phyloP scores from a whole-genome alignment of 768 basidiomycete species.

The Russula sp. region DNA sequence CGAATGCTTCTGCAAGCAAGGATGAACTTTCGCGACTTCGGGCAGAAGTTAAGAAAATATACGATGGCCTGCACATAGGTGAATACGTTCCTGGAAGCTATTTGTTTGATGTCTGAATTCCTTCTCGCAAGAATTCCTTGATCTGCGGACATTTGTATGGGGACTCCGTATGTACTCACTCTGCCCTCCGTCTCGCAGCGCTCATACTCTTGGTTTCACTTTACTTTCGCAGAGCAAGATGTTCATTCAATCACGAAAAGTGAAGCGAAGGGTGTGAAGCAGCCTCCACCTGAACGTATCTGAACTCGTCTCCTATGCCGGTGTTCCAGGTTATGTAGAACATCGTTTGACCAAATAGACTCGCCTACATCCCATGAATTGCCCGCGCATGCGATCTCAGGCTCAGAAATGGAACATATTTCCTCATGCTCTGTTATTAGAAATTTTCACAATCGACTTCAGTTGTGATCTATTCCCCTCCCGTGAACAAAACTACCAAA shows the following conservation, averaged over 20 bases:
- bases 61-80: conserved; percentile 79
- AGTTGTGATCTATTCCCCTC: neutral
- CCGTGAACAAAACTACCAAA: neutral
- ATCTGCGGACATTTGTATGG: conserved; percentile 76
- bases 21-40: conserved; percentile 73
- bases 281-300: conserved; percentile 13
- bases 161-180: conserved; percentile 63
- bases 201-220: neutral
- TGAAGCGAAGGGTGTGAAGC: conserved; percentile 49
- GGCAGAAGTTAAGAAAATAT: conserved; percentile 80
- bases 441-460: neutral
- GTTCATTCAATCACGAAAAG: conserved; percentile 67
- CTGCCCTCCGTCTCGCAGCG: neutral
- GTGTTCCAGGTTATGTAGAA: neutral
- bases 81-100: conserved; percentile 24
- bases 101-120: conserved; percentile 1
- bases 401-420: neutral
- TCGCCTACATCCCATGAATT: neutral
- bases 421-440: neutral
- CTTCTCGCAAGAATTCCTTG: conserved; percentile 57
- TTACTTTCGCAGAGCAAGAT: conserved; percentile 59
- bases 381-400: neutral
- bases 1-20: conserved; percentile 58
- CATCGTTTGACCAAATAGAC: neutral
- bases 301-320: neutral